Conservation (phyloP, 495 filamentous ascomycete genomes). For the Bombardia bombarda region DNA sequence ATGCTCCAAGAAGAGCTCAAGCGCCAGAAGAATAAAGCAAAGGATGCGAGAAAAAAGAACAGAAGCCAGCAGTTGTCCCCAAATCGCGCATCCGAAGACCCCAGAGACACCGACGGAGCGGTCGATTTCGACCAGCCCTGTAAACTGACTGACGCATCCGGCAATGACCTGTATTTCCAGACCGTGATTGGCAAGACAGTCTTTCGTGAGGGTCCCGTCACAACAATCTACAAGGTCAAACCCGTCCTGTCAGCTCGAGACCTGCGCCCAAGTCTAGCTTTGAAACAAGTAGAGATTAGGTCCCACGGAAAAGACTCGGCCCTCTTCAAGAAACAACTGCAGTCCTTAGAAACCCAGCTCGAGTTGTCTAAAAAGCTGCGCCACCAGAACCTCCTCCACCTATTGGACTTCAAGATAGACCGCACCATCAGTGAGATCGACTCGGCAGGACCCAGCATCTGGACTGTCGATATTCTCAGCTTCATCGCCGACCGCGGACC, state of each 20-base stretch:
- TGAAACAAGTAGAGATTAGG: conserved; percentile 60
- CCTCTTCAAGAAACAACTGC: conserved; percentile 57
- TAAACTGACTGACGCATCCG: conserved; percentile 48
- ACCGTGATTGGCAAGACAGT: conserved; percentile 55
- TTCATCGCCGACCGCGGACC: conserved; percentile 77
- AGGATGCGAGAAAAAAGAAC: conserved; percentile 45
- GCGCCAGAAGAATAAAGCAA: conserved; percentile 51
- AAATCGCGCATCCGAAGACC: conserved; percentile 20
- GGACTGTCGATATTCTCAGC: conserved; percentile 75
- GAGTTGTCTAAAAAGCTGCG: conserved; percentile 63
- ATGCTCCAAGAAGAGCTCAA: conserved; percentile 71
- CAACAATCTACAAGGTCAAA: conserved; percentile 59
- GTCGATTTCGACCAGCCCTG: conserved; percentile 66
- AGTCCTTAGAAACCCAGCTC: conserved; percentile 58
- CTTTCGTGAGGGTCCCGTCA: conserved; percentile 48
- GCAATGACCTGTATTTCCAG: conserved; percentile 51
- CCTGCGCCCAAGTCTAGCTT: conserved; percentile 51
- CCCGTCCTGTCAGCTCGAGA: conserved; percentile 48
- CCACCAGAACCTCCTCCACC: conserved; percentile 68
- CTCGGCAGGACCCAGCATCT: conserved; percentile 33
- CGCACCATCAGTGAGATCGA: conserved; percentile 33
- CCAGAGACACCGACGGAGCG: conserved; percentile 18
- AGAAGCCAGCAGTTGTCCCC: conserved; percentile 20
- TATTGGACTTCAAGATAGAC: conserved; percentile 75
- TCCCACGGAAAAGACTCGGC: conserved; percentile 46